phyloP scores from a whole-genome alignment of 495 filamentous ascomycete species.

The Baudoinia panamericana region DNA sequence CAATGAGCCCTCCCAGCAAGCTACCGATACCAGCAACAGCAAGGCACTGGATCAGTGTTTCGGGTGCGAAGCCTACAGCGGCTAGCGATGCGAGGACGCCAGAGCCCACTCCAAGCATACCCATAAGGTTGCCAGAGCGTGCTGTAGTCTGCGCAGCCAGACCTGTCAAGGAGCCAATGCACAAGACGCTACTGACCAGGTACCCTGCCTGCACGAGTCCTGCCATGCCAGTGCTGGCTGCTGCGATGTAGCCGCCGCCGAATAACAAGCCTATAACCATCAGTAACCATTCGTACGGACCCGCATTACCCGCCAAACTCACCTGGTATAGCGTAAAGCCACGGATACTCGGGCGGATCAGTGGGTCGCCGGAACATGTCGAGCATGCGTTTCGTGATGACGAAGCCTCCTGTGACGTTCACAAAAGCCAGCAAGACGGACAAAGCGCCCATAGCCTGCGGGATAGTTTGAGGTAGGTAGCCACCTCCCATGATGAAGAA shows the following conservation, averaged over 20 bases:
- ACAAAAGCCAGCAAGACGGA: constrained; percentile 72
- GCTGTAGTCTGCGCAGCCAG: constrained; percentile 66
- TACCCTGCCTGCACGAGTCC: constrained; percentile 73
- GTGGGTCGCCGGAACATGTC: constrained; percentile 76
- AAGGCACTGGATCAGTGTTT: constrained; percentile 59
- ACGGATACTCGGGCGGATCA: constrained; percentile 71
- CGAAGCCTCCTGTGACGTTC: constrained; percentile 70
- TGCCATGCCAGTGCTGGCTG: constrained; percentile 61
- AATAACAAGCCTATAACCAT: constrained; percentile 60
- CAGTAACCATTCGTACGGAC: too few species aligned
- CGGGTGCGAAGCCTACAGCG: constrained; percentile 63
- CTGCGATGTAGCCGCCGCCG: constrained; percentile 60
- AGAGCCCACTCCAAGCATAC: constrained; percentile 63
- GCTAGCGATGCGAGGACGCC: constrained; percentile 65
- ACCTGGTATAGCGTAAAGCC: constrained; percentile 67
- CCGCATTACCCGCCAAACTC: too few species aligned
- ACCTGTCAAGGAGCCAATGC: constrained; percentile 57
- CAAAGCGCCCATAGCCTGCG: constrained; percentile 58
- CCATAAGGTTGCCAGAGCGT: constrained; percentile 64
- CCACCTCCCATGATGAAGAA: constrained; percentile 53
- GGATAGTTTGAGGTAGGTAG: constrained; percentile 52
- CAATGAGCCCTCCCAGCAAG: constrained; percentile 47
- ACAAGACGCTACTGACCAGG: constrained; percentile 62
- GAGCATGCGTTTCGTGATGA: constrained; percentile 79
- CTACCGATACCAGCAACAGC: constrained; percentile 55